These are phyloP conservation scores for Verticillium klebahnii DNA, from an alignment of 2,329 filamentous ascomycete species.

Conservation along the genomic window DNA sequence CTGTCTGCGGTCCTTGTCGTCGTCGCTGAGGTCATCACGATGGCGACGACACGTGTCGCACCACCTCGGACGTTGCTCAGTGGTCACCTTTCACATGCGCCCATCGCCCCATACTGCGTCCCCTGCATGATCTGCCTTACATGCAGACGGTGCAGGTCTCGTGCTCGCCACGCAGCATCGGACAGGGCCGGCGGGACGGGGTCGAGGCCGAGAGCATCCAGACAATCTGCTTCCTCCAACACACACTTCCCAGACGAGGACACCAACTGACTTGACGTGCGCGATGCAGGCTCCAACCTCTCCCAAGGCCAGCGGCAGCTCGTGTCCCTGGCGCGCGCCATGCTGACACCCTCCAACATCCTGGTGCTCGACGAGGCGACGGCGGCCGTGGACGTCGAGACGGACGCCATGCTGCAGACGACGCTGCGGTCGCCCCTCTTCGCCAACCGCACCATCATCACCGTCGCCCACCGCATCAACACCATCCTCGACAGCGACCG, in stretches of 20 bases:
- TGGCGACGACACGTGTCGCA: neutral
- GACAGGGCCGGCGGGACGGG: constrained; percentile 6
- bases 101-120: constrained; percentile 14
- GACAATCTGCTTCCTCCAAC: neutral
- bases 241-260: constrained; percentile 2
- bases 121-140: constrained; percentile 30
- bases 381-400: constrained; percentile 66
- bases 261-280: constrained; percentile 14
- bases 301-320: constrained; percentile 94
- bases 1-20: neutral
- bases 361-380: constrained; percentile 96
- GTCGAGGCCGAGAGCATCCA: neutral
- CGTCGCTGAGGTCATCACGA: neutral
- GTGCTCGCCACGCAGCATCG: constrained; percentile 15
- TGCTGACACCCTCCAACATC: constrained; percentile 95
- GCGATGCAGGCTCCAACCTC: constrained; percentile 73
- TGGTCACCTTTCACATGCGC: constrained; percentile 9
- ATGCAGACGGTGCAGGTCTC: constrained; percentile 22
- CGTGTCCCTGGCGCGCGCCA: constrained; percentile 85
- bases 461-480: constrained; percentile 96
- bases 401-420: constrained; percentile 60
- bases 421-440: constrained; percentile 66
- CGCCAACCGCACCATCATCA: constrained; percentile 92
- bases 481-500: constrained; percentile 87
- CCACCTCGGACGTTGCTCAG: neutral